Base-by-base conservation (phyloP, 1,139 yeast genomes). In the Dujonia santamariae region DNA sequence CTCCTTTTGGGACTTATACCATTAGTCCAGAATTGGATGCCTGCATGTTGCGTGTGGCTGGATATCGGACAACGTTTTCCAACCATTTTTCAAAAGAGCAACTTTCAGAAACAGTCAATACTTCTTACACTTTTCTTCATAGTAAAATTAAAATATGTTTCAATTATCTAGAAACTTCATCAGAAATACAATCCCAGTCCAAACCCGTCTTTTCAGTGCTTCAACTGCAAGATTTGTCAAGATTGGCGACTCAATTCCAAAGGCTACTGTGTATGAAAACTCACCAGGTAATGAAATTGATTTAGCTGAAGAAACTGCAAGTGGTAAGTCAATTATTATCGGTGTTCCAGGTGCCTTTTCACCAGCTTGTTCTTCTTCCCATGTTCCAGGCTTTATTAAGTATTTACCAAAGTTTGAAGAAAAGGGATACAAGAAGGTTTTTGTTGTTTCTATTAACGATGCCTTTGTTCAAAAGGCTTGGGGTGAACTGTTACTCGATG, bases 321-420 rank as follows among this genome's bases (percentile, higher is more conserved):
- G 45, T 17, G 79, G 81, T 29, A 81, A 78, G 53, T 63, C 78
- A 28, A 54, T 87, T 26, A 61, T 87, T 36, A 72, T 87, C 32
- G 95, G 95, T 35, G 86, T 87, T 28, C 96, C 96, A 30, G 96
- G 96, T 15, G 96, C 96, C 1, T 87, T 82, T 53, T 82, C 95
- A 3, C 90, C 95, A 30, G 94, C 87, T 1, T 87, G 96, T 58
- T 72, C 90, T 21, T 77, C 81, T 15, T 59, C 74, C 21, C 95
- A 85, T 53, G 75, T 87, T 33, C 96, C 96, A 4, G 95, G 92
- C 4, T 87, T 76, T 59, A 55, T 85, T 48, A 63, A 66, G 40
- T 56, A 69, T 34, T 56, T 72, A 37, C 54, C 65, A 8, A 66
- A 71, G 18, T 78, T 87, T 53, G 65, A 72, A 41, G 68, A 67